Base-by-base conservation (phyloP, 352 stramenopile genomes). In the Paralagenidium karlingii region DNA sequence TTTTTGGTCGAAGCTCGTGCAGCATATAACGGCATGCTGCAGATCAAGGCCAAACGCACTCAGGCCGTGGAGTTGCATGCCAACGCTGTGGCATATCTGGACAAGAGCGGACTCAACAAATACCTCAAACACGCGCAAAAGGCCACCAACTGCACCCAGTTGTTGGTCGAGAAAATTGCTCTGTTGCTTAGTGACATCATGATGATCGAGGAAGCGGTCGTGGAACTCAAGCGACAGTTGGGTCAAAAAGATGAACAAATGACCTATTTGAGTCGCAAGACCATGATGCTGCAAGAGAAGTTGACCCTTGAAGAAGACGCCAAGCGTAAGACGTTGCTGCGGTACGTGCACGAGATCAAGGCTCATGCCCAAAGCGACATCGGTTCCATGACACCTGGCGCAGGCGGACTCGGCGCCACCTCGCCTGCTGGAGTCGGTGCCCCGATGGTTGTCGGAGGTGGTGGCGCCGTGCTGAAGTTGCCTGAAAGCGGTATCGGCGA, bases 301-400 rank as follows among this genome's bases (percentile, higher is more conserved):
- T 57, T 97, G 24, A 82, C 70, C 3, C 60, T 51, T 9, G 92
- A 97, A 51, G 91, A 98, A 58, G 94, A 98, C 34, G 93, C 92
- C 10, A 98, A 98, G 58, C 78, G 91, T 24, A 84, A 95, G 34
- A 97, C 90, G 12, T 62, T 98, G 26, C 53, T 98, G 24, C 73
- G 91, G 20, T 98, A 97, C 49, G 83, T 98, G 8, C 83, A 96
- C 34, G 82, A 94, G 40, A 83, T 97, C 25, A 97, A 96, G 50
- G 78, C 83, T 7, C 30, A 36, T 16, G 3, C 3, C 3, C 33
- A 54, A 49, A n/a, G n/a, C n/a, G n/a, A n/a, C n/a, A n/a, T n/a
- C n/a, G n/a, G n/a, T n/a, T n/a, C n/a, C n/a, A n/a, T n/a, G n/a
- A n/a, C n/a, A n/a, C n/a, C n/a, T n/a, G n/a, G n/a, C n/a, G n/a